A percentile compares a stretch with the other conserved stretches of the same genome.
phyloP scores from a whole-genome alignment of 1,139 yeast species.

The Zygosaccharomyces pseudobailii region DNA sequence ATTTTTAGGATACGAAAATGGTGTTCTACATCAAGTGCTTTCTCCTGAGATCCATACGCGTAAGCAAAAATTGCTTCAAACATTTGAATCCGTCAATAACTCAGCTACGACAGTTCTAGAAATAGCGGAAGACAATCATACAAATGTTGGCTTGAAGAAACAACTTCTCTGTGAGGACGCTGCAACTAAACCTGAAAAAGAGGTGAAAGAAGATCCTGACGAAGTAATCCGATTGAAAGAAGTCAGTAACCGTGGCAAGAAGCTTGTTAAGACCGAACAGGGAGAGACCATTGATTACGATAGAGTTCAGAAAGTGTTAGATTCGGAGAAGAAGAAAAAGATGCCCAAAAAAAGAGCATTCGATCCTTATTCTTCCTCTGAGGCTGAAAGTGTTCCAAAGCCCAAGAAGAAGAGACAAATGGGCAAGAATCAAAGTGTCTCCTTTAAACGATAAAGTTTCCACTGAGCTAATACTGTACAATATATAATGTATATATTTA shows the following conservation, averaged over 20 bases:
- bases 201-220: conserved; percentile 32
- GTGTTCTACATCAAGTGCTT: conserved; percentile 3
- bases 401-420: conserved; percentile 44
- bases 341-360: conserved; percentile 46
- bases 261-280: conserved; percentile 12
- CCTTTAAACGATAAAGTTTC: conserved; percentile 38
- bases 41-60: conserved; percentile 12
- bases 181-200: conserved; percentile 1
- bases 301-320: conserved; percentile 45
- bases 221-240: conserved; percentile 53
- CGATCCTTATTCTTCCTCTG: conserved; percentile 53
- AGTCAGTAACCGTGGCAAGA: conserved; percentile 18
- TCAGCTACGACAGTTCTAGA: background rate
- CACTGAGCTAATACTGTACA: background rate
- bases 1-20: conserved; percentile 8
- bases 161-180: background rate
- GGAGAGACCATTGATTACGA: conserved; percentile 44
- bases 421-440: conserved; percentile 45
- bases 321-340: conserved; percentile 21
- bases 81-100: conserved; percentile 9
- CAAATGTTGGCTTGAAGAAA: too few species aligned
- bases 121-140: background rate
- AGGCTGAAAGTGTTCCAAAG: conserved; percentile 42
- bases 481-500: conserved; percentile 6
- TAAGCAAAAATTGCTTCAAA: conserved; percentile 5